A percentile compares a stretch with the other conserved stretches of the same genome.
These are phyloP conservation scores for Hypericum androsaemum DNA, from an alignment of 345 rosid genomes.

Conservation along the genomic window DNA sequence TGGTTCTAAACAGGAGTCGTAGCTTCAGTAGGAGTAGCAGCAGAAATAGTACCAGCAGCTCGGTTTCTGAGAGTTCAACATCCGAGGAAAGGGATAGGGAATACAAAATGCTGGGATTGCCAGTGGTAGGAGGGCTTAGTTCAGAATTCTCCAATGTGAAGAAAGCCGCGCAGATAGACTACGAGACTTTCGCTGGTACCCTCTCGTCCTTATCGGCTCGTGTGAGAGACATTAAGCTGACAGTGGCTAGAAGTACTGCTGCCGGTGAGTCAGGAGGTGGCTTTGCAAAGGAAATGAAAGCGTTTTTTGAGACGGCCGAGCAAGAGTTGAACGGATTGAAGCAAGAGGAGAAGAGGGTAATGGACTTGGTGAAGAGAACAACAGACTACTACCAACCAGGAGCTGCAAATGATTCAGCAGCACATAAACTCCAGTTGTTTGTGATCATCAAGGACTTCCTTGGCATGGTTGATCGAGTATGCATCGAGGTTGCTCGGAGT, in stretches of 20 bases:
- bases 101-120: constrained; percentile 57
- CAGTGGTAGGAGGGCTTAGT: constrained; percentile 64
- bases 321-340: constrained; percentile 36
- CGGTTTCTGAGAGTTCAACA: constrained; percentile 8
- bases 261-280: constrained; percentile 17
- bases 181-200: constrained; percentile 31
- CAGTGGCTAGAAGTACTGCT: constrained; percentile 24
- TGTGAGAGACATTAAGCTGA: constrained; percentile 30
- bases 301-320: constrained; percentile 49
- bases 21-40: constrained; percentile 34
- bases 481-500: constrained; percentile 51
- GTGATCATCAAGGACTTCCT: constrained; percentile 64
- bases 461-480: constrained; percentile 64
- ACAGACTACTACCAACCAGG: constrained; percentile 75
- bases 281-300: constrained; percentile 46
- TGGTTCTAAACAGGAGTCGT: constrained; percentile 37
- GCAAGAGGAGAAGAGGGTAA: constrained; percentile 44
- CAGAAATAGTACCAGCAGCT: constrained; percentile 19
- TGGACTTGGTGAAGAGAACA: constrained; percentile 59
- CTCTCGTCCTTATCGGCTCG: constrained; percentile 37
- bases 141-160: constrained; percentile 61
- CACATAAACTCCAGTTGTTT: constrained; percentile 47
- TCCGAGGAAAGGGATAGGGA: constrained; percentile 55
- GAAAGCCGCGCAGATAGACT: constrained; percentile 71
- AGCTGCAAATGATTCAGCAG: constrained; percentile 32